Base-by-base conservation (phyloP, 2,329 filamentous ascomycete species). In the Thielaviopsis ethacetica region DNA sequence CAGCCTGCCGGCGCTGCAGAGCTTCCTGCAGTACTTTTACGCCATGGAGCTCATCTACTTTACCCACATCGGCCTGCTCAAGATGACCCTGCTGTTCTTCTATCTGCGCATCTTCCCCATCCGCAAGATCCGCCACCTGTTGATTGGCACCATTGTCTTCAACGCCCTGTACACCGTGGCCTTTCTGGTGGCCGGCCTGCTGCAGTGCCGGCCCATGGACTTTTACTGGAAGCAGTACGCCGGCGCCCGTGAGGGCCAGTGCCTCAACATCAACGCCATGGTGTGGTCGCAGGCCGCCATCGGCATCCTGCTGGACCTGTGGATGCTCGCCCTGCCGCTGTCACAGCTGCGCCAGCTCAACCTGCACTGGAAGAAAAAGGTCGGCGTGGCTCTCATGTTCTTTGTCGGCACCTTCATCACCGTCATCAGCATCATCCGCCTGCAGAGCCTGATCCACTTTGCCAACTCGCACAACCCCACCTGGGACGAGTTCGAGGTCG, bases 201-300 rank as follows among this genome's bases (percentile, higher is more conserved):
- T 80, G 44, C 75, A 80, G 62, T 82, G 79, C 65, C 65, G 63
- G 2, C 80, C 79, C 0, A 68, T 82, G 21, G 66, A 65, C 15
- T 75, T 72, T 60, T 77, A 75, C 65, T 84, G 81, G 81, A 69
- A 67, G 0, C 68, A 68, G 17, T 83, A 79, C 77, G 73, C 78
- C 53, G 71, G 71, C 1, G 15, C 15, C 15, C 67, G 73, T 57
- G 70, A 74, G 44, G 80, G 80, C 0, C 67, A 62, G 1, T 83
- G 81, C 62, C 65, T 76, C 22, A 69, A 78, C 59, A 67, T 76
- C 61, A 79, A 77, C 60, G 67, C 68, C 1, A 69, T 80, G 2
- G 73, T 68, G 0, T 81, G 76, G 74, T 70, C 74, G 38, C 75
- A 77, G 38, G 78, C 79, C 0, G 71, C 65, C n/a, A 72, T 79